These are phyloP conservation scores for Rhodamnia argentea DNA, from an alignment of 345 rosid species.

Conservation along the genomic window DNA sequence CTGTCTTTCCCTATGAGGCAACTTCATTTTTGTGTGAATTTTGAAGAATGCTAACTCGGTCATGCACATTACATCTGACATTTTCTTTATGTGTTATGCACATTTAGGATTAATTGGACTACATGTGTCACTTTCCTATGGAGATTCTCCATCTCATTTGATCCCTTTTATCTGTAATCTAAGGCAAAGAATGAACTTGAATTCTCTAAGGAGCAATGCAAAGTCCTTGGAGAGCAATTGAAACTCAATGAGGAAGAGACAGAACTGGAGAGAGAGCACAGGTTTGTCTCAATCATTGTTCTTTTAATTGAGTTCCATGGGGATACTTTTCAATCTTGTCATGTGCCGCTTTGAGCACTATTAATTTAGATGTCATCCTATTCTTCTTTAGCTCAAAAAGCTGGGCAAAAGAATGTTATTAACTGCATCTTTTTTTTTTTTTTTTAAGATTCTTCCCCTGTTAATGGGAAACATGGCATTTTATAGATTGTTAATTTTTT, in stretches of 20 bases:
- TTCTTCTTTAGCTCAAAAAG: background rate
- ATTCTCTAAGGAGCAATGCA: constrained; percentile 45
- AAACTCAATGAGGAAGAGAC: constrained; percentile 27
- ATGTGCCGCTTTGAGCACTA: background rate
- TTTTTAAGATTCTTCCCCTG: background rate
- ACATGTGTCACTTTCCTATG: background rate
- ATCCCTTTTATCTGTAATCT: background rate
- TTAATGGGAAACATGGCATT: background rate
- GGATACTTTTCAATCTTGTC: background rate
- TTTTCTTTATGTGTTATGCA: background rate
- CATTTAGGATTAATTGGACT: background rate
- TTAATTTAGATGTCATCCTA: background rate
- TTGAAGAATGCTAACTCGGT: background rate
- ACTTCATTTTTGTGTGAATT: background rate
- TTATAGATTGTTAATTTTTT: background rate
- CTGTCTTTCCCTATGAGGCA: background rate
- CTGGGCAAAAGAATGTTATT: background rate
- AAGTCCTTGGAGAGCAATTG: constrained; percentile 33
- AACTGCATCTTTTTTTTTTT: background rate
- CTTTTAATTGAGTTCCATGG: background rate
- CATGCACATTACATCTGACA: background rate
- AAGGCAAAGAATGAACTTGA: constrained; percentile 53
- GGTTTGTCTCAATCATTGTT: constrained; percentile 28
- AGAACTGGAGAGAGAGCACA: constrained; percentile 36
- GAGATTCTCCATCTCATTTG: background rate